A percentile compares a stretch with the other conserved stretches of the same genome.
These are phyloP conservation scores for Alliaria petiolata DNA, from an alignment of 345 rosid genomes.

Conservation along the genomic window DNA sequence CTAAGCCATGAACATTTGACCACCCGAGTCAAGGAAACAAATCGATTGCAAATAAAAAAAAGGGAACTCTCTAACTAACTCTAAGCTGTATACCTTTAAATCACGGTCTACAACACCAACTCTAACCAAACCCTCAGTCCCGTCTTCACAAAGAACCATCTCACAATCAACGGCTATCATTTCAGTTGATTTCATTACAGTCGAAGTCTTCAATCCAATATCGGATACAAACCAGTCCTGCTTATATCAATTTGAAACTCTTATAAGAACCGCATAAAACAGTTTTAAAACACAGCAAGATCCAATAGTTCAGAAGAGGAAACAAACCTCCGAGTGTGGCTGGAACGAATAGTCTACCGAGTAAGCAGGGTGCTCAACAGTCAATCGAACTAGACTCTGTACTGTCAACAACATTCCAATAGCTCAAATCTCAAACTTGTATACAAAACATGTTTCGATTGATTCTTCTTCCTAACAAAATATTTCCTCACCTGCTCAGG, in stretches of 20 bases:
- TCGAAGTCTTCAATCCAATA: slow-evolving; percentile 30
- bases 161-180: slow-evolving; percentile 85
- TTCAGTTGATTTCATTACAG: slow-evolving; percentile 31
- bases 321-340: slow-evolving; percentile 49
- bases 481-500: slow-evolving; percentile 52
- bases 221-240: slow-evolving; percentile 74
- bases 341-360: slow-evolving; percentile 46
- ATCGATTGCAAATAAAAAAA: not conserved
- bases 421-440: not conserved
- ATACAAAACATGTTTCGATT: not conserved
- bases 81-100: slow-evolving; percentile 39
- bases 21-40: not conserved
- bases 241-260: not conserved
- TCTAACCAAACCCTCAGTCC: slow-evolving; percentile 75
- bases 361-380: slow-evolving; percentile 62
- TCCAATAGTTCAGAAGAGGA: not conserved
- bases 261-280: not conserved
- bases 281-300: not conserved
- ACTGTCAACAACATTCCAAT: slow-evolving; percentile 36
- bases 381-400: slow-evolving; percentile 67
- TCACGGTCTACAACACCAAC: slow-evolving; percentile 67
- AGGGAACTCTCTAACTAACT: not conserved
- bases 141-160: slow-evolving; percentile 95
- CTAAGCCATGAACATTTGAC: slow-evolving; percentile 36
- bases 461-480: not conserved